Evolutionary conservation across 2,329 filamentous ascomycete genomes (phyloP), one percentile per base, ranked within the genome.

Genomic region (Ceratocystis cacaofunesta): DNA sequence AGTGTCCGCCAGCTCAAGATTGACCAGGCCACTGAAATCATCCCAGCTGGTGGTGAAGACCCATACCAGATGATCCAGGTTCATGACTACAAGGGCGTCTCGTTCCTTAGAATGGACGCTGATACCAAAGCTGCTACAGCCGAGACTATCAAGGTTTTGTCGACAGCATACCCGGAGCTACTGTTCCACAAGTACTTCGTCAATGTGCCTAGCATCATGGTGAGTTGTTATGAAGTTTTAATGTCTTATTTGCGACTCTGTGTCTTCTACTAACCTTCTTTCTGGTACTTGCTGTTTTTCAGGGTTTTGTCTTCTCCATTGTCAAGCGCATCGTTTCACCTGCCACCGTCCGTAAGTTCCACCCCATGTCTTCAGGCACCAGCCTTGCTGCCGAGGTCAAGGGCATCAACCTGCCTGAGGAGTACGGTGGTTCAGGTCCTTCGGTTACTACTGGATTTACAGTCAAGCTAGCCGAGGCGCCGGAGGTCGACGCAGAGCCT

Each of bases 51-150:
- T 64, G 86, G 85, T 68, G 78, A 83, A 69, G 92, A 96, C 72
- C 89, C 88, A 0, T 95, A 96, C 77, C 89, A 92, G 76, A 91
- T 95, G 78, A 82, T 89, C 71, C 92, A 96, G 76, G 85, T 96
- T 32, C 92, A 97, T 77, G 92, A 97, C 78, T 96, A 96, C 79
- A 84, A 89, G 70, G 86, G 85, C 68, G 86, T 95, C 73, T 90
- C 86, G 72, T 96, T 96, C 80, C 80, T 96, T 70, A 86, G 90
- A 68, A 86, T 89, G 78, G 87, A 92, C 66, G 82, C 88, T 0
- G 79, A 82, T 66, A 85, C 94, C 75, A 91, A 89, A 75, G 80
- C 85, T 2, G 88, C 89, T 17, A 88, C 85, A 69, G 86, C 85
- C 72, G 85, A 92, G 77, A 92, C 89, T 48, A 95, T 96, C 74